Evolutionary conservation across 208 protist species (phyloP), one percentile per base, ranked within the genome.

Genomic region (Crithidia thermophila): DNA sequence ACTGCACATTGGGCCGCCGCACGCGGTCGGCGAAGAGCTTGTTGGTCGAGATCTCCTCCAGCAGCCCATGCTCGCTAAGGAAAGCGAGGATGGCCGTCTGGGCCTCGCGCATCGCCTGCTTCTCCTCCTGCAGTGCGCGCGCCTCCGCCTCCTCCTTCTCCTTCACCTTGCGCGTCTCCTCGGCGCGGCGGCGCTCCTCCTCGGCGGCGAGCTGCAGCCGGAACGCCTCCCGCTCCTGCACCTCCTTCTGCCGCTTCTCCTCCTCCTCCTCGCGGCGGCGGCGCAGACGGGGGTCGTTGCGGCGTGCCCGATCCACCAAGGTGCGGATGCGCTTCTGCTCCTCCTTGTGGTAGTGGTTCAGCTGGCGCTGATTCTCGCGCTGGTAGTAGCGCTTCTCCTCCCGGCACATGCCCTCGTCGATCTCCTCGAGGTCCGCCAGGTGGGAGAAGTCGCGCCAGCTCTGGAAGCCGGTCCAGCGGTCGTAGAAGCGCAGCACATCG

Each of bases 361-460:
- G 79, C 45, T 95, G 77, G 23, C 95, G 93, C 39, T 97, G 93
- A 63, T 99, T 99, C 68, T 99, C 88, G n/a, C 94, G 90, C 67
- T 95, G 85, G 85, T 99, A 99, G 85, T 94, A 99, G 58, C 98
- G 87, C 67, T 95, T 97, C 84, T 99, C 98, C 72, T 99, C 98
- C 33, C 98, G 79, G 66, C 77, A 89, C 73, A 98, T 97, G 37
- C 81, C 84, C 30, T 98, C 90, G 39, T 97, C 82, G 40, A 97
- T 86, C 46, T 98, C 91, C 33, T 97, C 82, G 30, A 98, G 82
- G 50, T 99, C 98, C n/a, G 72, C 88, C 3, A 95, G 68, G 53
- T 96, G 89, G 2, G 94, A 90, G 63, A 99, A 99, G 75, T 99
- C 97, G 30, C 98, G 79, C 97, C 96, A 99, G 70, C 93, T 98